Evolutionary conservation across 306 rosid species (phyloP).

Genomic region (Potentilla sterilis): DNA sequence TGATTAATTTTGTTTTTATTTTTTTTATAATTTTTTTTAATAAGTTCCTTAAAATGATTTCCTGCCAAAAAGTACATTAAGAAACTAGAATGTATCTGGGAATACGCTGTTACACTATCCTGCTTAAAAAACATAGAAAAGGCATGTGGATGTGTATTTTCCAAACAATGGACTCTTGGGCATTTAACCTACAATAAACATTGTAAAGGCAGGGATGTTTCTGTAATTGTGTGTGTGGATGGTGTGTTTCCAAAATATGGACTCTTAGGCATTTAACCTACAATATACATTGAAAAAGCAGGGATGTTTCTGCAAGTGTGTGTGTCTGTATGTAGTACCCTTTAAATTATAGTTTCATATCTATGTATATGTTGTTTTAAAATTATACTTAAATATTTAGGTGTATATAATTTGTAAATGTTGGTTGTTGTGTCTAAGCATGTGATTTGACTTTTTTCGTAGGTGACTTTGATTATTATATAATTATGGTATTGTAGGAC

Average conservation of each 20-base stretch:
- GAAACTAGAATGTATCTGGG: not conserved
- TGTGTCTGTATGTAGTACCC: not conserved
- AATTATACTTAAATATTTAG: not conserved
- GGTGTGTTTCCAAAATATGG: not conserved
- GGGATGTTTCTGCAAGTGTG: not conserved
- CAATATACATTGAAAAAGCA: not conserved
- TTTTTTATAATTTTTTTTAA: not conserved
- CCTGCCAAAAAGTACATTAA: not conserved
- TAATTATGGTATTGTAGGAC: slow-evolving; percentile 56
- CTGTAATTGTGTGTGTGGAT: not conserved
- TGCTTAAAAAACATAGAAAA: not conserved
- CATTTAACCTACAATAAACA: not conserved
- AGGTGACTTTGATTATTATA: not conserved
- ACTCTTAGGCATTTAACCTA: not conserved
- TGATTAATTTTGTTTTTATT: slow-evolving; percentile 3
- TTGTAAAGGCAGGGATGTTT: not conserved
- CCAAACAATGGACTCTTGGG: not conserved
- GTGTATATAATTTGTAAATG: not conserved
- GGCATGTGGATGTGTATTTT: not conserved
- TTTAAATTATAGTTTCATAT: no score
- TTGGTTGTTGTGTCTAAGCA: not conserved
- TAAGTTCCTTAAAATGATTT: not conserved
- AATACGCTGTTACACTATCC: not conserved
- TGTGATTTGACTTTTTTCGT: not conserved
- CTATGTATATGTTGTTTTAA: no score